Evolutionary conservation across 1,139 yeast genomes (phyloP), one percentile per base, ranked within the genome.

Genomic region (Taphrina betulina): DNA sequence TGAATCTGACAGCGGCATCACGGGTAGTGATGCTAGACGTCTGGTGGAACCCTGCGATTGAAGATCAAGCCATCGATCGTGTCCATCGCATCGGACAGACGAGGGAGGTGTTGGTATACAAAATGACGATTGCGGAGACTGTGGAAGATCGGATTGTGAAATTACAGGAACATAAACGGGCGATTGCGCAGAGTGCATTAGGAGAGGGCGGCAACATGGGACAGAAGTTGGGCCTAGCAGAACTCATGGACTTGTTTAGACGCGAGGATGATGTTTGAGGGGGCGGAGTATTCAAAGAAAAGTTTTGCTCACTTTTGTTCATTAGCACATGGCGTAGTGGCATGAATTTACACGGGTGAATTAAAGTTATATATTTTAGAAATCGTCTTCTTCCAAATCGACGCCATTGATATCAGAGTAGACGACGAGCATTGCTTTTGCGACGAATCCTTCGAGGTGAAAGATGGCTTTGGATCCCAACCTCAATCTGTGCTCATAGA

Each of bases 381-480:
- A 43, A 20, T 43, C 48, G 29, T 29, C 48, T n/a, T n/a, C n/a
- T 33, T 43, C 48, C 24, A 50, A 42, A 23, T 50, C 54, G 40
- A 50, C 44, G 24, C 40, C 54, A n/a, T 50, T 50, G 33, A 50
- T 23, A 41, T 50, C 54, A 20, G 54, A 41, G 19, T 50, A 50
- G 26, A 50, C 46, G 24, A 50, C 37, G 38, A 50, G 34, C 97
- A 92, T 92, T 1, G 82, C 80, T 66, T 80, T 84, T 0, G 97
- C 96, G 16, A 86, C 80, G 68, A 88, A 92, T 1, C 97, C 98
- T 71, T 92, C 99, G 59, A 92, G 73, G 69, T 92, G 99, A 70
- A 88, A 92, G 14, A 92, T 92, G 42, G 92, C 85, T 69, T 92
- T 92, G 62, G 79, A 79, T 1, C 98, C 98, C 60, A 86, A 74